Evolutionary conservation across 2,329 filamentous ascomycete species (phyloP).

Genomic region (Ophiostoma piceae): DNA sequence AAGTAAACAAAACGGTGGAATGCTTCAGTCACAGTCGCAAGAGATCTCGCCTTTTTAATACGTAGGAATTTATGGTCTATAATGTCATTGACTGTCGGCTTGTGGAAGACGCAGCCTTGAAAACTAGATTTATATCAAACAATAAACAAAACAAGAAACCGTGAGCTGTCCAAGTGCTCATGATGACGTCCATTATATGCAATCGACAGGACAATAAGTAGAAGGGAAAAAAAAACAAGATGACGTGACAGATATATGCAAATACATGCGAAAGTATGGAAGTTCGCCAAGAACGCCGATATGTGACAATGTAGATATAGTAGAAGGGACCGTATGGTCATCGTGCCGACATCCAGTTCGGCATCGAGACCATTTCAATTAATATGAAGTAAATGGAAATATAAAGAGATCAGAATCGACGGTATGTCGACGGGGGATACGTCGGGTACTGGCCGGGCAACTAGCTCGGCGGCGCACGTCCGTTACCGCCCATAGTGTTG

Average conservation of each 20-base stretch:
- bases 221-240: background rate
- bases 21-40: background rate
- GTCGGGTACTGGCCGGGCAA: slow-evolving; percentile 20
- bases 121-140: background rate
- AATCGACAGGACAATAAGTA: background rate
- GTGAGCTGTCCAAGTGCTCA: background rate
- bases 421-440: background rate
- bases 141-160: background rate
- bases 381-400: background rate
- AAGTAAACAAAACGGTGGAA: background rate
- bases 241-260: background rate
- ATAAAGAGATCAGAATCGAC: background rate
- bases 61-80: background rate
- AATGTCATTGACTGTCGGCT: background rate
- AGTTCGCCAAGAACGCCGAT: slow-evolving; percentile 7
- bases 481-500: slow-evolving; percentile 17
- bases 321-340: background rate
- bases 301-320: background rate
- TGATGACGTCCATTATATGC: background rate
- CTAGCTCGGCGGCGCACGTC: slow-evolving; percentile 25
- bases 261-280: background rate
- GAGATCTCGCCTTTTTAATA: too few species aligned
- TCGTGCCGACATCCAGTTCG: slow-evolving; percentile 23
- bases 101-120: background rate
- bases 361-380: slow-evolving; percentile 15